These are phyloP conservation scores for Podospora didyma DNA, from an alignment of 495 filamentous ascomycete species.

Conservation along the genomic window DNA sequence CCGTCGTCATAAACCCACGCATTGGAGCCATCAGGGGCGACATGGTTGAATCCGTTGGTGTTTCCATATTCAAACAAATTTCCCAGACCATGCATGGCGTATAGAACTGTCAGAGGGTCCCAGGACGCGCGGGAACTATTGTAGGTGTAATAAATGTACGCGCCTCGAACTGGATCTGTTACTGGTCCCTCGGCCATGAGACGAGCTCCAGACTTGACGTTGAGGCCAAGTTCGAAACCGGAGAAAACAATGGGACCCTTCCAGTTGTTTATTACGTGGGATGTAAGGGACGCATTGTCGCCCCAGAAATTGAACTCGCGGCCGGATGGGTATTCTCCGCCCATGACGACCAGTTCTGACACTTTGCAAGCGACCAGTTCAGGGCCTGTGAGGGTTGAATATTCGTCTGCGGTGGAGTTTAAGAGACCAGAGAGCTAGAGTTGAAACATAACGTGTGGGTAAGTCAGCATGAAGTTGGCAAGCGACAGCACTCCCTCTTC, in stretches of 20 bases:
- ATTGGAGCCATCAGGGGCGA: slow-evolving; percentile 29
- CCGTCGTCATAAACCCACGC: slow-evolving; percentile 29
- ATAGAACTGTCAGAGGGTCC: slow-evolving; percentile 43
- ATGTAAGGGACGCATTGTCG: slow-evolving; percentile 24
- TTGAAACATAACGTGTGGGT: not conserved
- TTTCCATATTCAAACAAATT: slow-evolving; percentile 30
- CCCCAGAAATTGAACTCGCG: slow-evolving; percentile 42
- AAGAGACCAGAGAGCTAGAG: slow-evolving; percentile 35
- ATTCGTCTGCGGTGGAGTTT: slow-evolving; percentile 31
- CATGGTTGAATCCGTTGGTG: slow-evolving; percentile 28
- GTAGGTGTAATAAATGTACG: slow-evolving; percentile 39
- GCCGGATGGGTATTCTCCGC: slow-evolving; percentile 41
- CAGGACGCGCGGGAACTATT: slow-evolving; percentile 30
- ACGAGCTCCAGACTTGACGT: slow-evolving; percentile 31
- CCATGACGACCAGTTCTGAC: slow-evolving; percentile 43
- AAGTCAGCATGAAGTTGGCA: not conserved
- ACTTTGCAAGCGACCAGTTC: slow-evolving; percentile 39
- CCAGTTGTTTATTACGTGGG: slow-evolving; percentile 41
- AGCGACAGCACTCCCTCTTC: no score
- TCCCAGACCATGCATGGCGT: slow-evolving; percentile 38
- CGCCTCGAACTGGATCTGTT: slow-evolving; percentile 35
- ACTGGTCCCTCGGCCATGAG: slow-evolving; percentile 28
- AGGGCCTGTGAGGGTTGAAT: slow-evolving; percentile 29
- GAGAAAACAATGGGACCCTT: slow-evolving; percentile 29
- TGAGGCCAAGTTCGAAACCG: slow-evolving; percentile 32